Percentiles rank a stretch among this genome's conserved stretches.
Conservation (phyloP, 768 basidiomycete species). For the Podaxis carcinomalis region DNA sequence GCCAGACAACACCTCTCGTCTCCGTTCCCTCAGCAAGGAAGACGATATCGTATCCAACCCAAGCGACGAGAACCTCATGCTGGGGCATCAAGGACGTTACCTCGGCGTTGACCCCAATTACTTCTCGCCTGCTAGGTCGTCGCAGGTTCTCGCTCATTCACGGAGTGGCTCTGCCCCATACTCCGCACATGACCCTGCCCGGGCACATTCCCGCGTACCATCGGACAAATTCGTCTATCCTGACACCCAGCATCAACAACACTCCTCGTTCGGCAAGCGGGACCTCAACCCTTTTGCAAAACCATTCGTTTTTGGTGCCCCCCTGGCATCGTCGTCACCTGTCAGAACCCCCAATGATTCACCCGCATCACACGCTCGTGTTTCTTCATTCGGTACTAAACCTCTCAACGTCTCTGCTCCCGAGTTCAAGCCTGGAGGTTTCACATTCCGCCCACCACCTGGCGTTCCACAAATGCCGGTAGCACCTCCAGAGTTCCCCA, state of each 20-base stretch:
- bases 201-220: conserved; percentile 59
- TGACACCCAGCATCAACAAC: conserved; percentile 17
- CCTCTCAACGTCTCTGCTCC: conserved; percentile 76
- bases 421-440: conserved; percentile 76
- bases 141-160: conserved; percentile 61
- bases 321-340: conserved; percentile 22
- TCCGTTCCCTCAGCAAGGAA: conserved; percentile 36
- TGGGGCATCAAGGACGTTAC: conserved; percentile 13
- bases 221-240: conserved; percentile 29
- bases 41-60: conserved; percentile 84
- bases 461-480: conserved; percentile 57
- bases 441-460: conserved; percentile 72
- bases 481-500: conserved; percentile 19
- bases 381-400: conserved; percentile 47
- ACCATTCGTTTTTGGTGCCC: conserved; percentile 74
- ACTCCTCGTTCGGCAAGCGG: conserved; percentile 21
- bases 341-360: conserved; percentile 25
- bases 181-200: conserved; percentile 55
- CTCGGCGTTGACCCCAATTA: conserved; percentile 9
- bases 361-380: conserved; percentile 32
- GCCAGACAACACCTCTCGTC: conserved; percentile 46
- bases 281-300: conserved; percentile 77
- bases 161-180: conserved; percentile 59
- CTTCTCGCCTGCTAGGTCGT: conserved; percentile 9
- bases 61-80: conserved; percentile 65